Base-by-base conservation (phyloP, 768 basidiomycete genomes). In the Lepiota venenata region DNA sequence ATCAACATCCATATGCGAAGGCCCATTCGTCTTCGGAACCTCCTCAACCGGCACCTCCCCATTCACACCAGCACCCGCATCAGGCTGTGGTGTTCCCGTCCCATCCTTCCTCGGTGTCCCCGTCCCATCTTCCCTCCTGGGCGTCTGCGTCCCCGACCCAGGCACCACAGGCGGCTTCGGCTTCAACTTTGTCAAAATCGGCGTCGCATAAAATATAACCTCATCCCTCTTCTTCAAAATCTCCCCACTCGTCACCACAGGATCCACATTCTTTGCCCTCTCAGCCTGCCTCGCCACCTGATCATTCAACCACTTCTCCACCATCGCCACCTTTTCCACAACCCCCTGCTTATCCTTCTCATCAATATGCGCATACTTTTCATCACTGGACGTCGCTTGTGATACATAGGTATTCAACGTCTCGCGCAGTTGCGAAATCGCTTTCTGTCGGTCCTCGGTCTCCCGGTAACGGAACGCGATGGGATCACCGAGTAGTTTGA, bases 241-340 rank as follows among this genome's bases (percentile, higher is more conserved):
- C 69, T 98, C 93, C 55, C 76, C 85, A 46, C 76, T 80, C 55
- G 80, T 93, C 69, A 98, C 70, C 56, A 92, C 81, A 21, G 93
- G 88, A 66, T 95, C 87, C 52, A 86, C 84, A 67, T 91, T 88
- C 85, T 97, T 96, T 68, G 88, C 73, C 52, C 86, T 77, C 78
- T 98, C 96, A 7, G 81, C 78, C 79, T 98, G 97, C 61, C 86
- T 76, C 56, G 83, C 86, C 56, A 84, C 83, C 78, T 90, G 83
- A 77, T 99, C 95, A 64, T 97, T 91, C 53, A 99, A 80, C 97
- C 96, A 98, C 73, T 97, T 91, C 72, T 93, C 88, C 38, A 88
- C 75, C 9, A 85, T 93, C 48, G 91, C 97, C 53, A 86, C 86
- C 70, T 88, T 90, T 74, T 99, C 97, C 61, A 98, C 79, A 59